These are phyloP conservation scores for Carex arenaria DNA, from an alignment of 202 grass and related monocot species.

Conservation along the genomic window DNA sequence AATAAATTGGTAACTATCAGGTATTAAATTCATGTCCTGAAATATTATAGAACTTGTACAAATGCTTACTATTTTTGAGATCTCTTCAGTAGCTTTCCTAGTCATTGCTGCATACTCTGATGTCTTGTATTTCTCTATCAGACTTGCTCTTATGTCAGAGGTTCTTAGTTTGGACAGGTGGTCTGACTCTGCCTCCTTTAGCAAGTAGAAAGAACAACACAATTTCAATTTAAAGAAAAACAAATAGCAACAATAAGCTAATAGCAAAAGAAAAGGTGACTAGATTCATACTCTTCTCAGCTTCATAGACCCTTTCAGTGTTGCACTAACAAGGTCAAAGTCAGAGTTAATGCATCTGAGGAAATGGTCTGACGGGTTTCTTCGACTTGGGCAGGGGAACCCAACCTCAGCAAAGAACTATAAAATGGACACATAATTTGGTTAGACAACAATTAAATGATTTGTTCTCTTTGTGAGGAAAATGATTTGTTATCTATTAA, in stretches of 20 bases:
- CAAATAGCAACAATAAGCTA: neutral
- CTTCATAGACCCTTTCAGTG: slow-evolving; percentile 86
- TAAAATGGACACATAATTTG: neutral
- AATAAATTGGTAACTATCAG: neutral
- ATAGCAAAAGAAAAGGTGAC: neutral
- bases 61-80: slow-evolving; percentile 80
- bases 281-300: slow-evolving; percentile 47
- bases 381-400: slow-evolving; percentile 78
- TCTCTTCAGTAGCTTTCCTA: slow-evolving; percentile 61
- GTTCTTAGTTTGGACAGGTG: slow-evolving; percentile 71
- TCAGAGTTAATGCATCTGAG: slow-evolving; percentile 92
- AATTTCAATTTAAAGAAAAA: slow-evolving; percentile 14
- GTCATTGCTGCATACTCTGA: slow-evolving; percentile 61
- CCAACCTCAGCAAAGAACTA: slow-evolving; percentile 95
- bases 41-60: neutral
- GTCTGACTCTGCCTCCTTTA: slow-evolving; percentile 75
- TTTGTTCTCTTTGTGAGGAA: neutral
- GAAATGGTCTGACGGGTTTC: slow-evolving; percentile 94
- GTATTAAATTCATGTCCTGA: neutral
- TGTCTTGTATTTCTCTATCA: slow-evolving; percentile 76
- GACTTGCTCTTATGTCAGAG: slow-evolving; percentile 61
- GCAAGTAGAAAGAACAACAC: neutral
- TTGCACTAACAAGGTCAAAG: slow-evolving; percentile 66
- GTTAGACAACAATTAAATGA: neutral
- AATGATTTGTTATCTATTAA: neutral